These are phyloP conservation scores for Amanita phalloides DNA, from an alignment of 768 basidiomycete genomes.

Conservation along the genomic window DNA sequence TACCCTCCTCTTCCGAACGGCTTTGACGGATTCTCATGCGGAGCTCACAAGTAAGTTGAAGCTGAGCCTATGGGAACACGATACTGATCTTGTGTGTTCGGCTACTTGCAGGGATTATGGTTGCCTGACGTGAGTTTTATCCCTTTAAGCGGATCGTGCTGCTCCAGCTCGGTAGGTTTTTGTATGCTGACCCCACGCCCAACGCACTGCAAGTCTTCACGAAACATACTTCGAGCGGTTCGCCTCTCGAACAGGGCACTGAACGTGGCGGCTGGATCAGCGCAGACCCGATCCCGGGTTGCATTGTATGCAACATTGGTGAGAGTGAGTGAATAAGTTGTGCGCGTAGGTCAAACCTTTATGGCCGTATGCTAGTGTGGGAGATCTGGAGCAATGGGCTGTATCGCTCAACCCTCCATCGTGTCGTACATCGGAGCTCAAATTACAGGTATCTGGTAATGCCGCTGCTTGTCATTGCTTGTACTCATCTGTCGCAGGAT, in stretches of 20 bases:
- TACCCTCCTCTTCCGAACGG: conserved; percentile 80
- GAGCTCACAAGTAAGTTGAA: conserved; percentile 66
- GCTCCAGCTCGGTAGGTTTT: conserved; percentile 39
- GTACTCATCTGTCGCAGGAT: conserved; percentile 31
- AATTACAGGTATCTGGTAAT: conserved; percentile 49
- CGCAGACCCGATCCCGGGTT: conserved; percentile 75
- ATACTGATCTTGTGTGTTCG: background rate
- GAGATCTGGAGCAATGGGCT: conserved; percentile 85
- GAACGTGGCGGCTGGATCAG: conserved; percentile 69
- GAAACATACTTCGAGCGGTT: conserved; percentile 20
- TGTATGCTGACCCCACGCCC: conserved; percentile 75
- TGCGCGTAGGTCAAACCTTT: background rate
- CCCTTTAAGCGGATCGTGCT: background rate
- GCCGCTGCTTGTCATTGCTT: conserved; percentile 8
- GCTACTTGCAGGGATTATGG: conserved; percentile 65
- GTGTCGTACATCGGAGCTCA: conserved; percentile 67
- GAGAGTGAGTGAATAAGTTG: conserved; percentile 50
- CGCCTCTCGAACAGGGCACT: conserved; percentile 41
- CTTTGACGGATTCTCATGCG: conserved; percentile 80
- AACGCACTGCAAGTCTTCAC: conserved; percentile 79
- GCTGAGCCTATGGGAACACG: background rate
- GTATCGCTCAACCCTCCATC: conserved; percentile 81
- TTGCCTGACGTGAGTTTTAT: conserved; percentile 59
- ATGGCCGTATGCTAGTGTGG: conserved; percentile 51
- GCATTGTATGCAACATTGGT: conserved; percentile 86